These are phyloP conservation scores for Aleurites moluccanus DNA, from an alignment of 441 rosid genomes.

Conservation along the genomic window DNA sequence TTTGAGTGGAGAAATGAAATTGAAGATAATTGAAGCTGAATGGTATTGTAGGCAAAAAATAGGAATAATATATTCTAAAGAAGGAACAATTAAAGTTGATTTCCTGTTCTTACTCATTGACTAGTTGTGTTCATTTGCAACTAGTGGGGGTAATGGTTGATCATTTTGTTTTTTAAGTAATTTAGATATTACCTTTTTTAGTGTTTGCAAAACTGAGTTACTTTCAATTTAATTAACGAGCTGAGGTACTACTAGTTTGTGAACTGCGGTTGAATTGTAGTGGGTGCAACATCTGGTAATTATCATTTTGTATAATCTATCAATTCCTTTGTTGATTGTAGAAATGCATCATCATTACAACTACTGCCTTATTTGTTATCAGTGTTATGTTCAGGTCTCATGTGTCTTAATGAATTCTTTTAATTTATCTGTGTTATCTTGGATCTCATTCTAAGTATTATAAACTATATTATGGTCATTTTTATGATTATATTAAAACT, in stretches of 20 bases:
- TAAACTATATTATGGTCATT: neutral
- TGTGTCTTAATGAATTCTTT: too few species aligned
- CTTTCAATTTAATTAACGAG: slow-evolving; percentile 10
- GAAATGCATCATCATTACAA: too few species aligned
- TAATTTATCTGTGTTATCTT: too few species aligned
- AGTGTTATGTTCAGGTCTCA: too few species aligned
- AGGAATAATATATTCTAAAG: neutral
- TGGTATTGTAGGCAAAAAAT: neutral
- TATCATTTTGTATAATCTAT: neutral
- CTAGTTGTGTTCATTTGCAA: neutral
- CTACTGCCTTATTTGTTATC: too few species aligned
- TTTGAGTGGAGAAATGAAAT: too few species aligned
- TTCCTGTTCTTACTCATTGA: neutral
- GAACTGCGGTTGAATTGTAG: neutral
- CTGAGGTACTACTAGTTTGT: neutral
- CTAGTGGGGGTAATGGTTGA: neutral
- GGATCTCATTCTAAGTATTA: neutral
- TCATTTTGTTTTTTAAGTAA: slow-evolving; percentile 12
- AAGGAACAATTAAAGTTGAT: slow-evolving; percentile 2
- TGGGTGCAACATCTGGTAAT: slow-evolving; percentile 1
- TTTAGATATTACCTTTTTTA: slow-evolving; percentile 9
- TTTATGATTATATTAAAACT: neutral
- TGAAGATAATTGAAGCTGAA: too few species aligned
- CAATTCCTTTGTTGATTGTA: too few species aligned
- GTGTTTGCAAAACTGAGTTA: neutral